Conservation (phyloP, 164 flowering plant genomes). For the Stephania japonica region DNA sequence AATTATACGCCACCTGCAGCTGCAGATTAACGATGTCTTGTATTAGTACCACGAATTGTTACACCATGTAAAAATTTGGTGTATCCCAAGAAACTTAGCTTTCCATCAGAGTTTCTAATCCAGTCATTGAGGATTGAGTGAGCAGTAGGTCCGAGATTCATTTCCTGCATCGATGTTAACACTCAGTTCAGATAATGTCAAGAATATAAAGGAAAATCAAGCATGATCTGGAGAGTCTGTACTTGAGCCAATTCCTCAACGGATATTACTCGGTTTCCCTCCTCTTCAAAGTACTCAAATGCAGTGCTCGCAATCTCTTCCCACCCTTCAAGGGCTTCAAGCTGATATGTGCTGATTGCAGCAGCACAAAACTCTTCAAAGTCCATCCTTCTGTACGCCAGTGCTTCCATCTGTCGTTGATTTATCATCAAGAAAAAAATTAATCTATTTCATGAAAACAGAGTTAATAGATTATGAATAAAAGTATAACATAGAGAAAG, state of each 20-base stretch:
- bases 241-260: conserved; percentile 83
- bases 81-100: conserved; percentile 77
- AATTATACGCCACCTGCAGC: not conserved
- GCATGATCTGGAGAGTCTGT: conserved; percentile 8
- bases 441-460: no score
- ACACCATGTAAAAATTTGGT: conserved; percentile 91
- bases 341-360: conserved; percentile 77
- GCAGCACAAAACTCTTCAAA: conserved; percentile 97
- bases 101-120: conserved; percentile 71
- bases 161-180: conserved; percentile 49
- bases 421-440: not conserved
- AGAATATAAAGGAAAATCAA: not conserved
- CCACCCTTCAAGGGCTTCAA: conserved; percentile 88
- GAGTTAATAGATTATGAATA: not conserved
- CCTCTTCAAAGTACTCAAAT: conserved; percentile 70
- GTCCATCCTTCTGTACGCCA: conserved; percentile 53
- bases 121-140: conserved; percentile 63
- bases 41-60: conserved; percentile 54
- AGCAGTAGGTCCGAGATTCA: conserved; percentile 66
- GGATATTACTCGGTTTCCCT: conserved; percentile 68
- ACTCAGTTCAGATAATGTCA: not conserved
- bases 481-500: no score
- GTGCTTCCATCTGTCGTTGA: conserved; percentile 65
- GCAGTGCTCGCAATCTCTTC: conserved; percentile 64
- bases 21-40: conserved; percentile 46